Conservation (phyloP, 2,329 filamentous ascomycete species). For the Fusarium palustre region DNA sequence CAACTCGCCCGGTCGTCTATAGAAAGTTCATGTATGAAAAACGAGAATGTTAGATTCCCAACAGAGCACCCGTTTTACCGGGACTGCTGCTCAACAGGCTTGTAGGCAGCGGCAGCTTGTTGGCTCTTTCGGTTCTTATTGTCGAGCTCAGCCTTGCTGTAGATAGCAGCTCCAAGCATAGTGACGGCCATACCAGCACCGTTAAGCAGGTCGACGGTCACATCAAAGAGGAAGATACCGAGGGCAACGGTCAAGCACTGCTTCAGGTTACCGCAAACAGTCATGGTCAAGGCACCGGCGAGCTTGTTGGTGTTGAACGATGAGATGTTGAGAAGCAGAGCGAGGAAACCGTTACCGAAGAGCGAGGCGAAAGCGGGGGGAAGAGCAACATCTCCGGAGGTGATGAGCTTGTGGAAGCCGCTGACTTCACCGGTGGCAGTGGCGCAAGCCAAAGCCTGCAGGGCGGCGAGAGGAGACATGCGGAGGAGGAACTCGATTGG, state of each 20-base stretch:
- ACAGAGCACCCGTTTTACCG: conserved; percentile 26
- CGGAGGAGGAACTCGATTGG: conserved; percentile 71
- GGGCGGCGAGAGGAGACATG: conserved; percentile 70
- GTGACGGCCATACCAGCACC: conserved; percentile 68
- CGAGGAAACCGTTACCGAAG: conserved; percentile 64
- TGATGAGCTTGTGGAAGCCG: conserved; percentile 54
- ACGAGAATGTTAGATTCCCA: conserved; percentile 29
- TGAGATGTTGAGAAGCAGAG: conserved; percentile 67
- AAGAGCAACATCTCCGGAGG: conserved; percentile 52
- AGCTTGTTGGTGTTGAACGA: conserved; percentile 70
- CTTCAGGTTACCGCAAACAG: conserved; percentile 69
- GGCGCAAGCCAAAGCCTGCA: conserved; percentile 66
- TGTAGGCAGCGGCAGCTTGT: conserved; percentile 52
- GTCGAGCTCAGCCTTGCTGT: conserved; percentile 68
- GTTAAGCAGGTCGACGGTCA: conserved; percentile 63
- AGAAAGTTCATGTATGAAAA: conserved; percentile 46
- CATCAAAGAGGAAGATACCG: conserved; percentile 65
- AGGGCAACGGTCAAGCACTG: conserved; percentile 67
- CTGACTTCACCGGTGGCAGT: conserved; percentile 64
- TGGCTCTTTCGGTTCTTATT: conserved; percentile 54
- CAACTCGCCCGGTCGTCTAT: conserved; percentile 41
- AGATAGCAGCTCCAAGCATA: conserved; percentile 66
- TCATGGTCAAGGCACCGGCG: conserved; percentile 69
- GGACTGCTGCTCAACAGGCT: conserved; percentile 52
- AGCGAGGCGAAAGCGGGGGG: conserved; percentile 56